A percentile compares a stretch with the other conserved stretches of the same genome.
phyloP scores from a whole-genome alignment of 495 filamentous ascomycete genomes.

The Copromyces sp. region DNA sequence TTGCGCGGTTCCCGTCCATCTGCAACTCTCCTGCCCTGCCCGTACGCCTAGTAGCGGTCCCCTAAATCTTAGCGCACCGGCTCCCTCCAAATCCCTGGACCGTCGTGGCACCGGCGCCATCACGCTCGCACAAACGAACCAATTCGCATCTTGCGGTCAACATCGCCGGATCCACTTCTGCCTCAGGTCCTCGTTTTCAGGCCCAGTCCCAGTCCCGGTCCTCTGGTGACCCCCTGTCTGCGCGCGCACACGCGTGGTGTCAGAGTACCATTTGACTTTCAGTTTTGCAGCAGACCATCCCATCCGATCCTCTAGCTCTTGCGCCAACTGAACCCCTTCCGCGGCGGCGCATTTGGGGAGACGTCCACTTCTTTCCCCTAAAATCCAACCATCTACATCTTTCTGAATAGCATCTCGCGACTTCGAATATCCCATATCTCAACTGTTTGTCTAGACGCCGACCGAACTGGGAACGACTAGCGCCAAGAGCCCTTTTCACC shows the following conservation, averaged over 20 bases:
- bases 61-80: neutral
- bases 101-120: neutral
- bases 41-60: neutral
- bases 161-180: neutral
- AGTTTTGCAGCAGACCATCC: neutral
- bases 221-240: neutral
- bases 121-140: neutral
- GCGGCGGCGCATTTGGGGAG: neutral
- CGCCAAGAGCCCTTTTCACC: neutral
- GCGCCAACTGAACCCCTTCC: neutral
- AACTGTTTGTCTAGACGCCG: neutral
- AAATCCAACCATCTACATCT: neutral
- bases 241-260: neutral
- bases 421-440: neutral
- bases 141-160: slow-evolving; percentile 1
- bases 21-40: neutral
- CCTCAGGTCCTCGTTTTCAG: neutral
- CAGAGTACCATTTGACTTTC: neutral
- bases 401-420: neutral
- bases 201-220: neutral
- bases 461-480: neutral
- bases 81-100: neutral
- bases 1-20: neutral
- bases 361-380: neutral
- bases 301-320: neutral